These are phyloP conservation scores for Spergularia azorica DNA, from an alignment of 179 eudicot species.

Conservation along the genomic window DNA sequence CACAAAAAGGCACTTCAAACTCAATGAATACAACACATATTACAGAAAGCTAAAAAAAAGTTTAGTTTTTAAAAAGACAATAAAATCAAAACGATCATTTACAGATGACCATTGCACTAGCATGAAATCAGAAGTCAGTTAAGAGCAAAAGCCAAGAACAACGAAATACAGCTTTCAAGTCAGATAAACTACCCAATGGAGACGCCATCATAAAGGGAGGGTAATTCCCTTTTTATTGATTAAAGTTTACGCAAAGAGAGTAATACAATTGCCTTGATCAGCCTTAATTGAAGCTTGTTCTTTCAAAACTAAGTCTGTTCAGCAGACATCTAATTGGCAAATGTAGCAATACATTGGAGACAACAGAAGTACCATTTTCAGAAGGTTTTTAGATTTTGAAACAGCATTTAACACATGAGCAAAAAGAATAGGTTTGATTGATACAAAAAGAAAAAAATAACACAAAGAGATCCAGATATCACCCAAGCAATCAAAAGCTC, in stretches of 20 bases:
- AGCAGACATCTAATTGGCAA: not conserved
- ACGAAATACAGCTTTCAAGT: not conserved
- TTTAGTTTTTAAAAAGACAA: not conserved
- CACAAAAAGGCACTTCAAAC: not conserved
- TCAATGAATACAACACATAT: not conserved
- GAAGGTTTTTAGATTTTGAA: not conserved
- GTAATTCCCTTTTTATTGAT: not conserved
- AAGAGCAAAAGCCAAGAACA: not conserved
- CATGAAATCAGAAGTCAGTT: not conserved
- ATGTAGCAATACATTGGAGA: not conserved
- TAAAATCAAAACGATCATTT: not conserved
- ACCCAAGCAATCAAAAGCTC: not conserved
- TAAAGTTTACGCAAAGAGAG: not conserved
- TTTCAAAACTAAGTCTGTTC: not conserved
- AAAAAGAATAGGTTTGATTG: not conserved
- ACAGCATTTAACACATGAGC: not conserved
- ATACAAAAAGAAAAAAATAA: not conserved
- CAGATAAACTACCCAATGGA: not conserved
- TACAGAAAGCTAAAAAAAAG: conserved; percentile 3
- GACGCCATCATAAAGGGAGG: not conserved
- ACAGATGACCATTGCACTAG: not conserved
- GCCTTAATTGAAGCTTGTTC: not conserved
- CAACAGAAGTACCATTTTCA: not conserved
- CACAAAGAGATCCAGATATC: not conserved
- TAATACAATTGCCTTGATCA: not conserved